Conservation (phyloP, 495 filamentous ascomycete genomes). For the Hypoxylon crocopeplum region DNA sequence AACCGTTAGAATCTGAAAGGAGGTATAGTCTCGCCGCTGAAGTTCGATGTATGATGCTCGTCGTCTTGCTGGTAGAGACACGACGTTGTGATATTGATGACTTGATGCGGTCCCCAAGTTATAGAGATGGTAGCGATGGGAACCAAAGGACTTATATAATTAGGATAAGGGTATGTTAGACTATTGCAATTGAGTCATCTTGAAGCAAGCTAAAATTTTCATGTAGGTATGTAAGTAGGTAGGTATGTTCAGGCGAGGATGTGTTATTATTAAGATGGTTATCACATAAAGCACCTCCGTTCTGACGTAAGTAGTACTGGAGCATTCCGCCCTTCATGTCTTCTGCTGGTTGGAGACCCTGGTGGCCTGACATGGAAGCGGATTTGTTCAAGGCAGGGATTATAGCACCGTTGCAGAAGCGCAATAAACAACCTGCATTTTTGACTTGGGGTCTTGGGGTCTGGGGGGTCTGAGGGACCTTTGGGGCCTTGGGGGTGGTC, state of each 20-base stretch:
- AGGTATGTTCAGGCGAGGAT: neutral
- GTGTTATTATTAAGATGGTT: slow-evolving; percentile 23
- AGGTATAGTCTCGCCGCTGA: neutral
- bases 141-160: neutral
- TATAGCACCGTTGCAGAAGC: slow-evolving; percentile 30
- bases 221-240: neutral
- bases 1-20: slow-evolving; percentile 2
- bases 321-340: slow-evolving; percentile 34
- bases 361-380: slow-evolving; percentile 35
- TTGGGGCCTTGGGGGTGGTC: no score
- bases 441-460: slow-evolving; percentile 12
- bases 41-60: neutral
- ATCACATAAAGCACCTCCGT: slow-evolving; percentile 14
- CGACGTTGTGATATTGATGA: slow-evolving; percentile 30
- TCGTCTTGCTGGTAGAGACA: neutral
- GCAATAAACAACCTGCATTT: slow-evolving; percentile 21
- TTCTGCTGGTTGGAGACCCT: slow-evolving; percentile 30
- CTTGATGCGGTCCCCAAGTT: slow-evolving; percentile 8
- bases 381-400: slow-evolving; percentile 28
- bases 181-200: slow-evolving; percentile 30
- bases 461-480: no score
- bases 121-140: slow-evolving; percentile 12
- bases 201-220: neutral
- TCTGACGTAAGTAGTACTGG: slow-evolving; percentile 34
- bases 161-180: neutral